Conservation (phyloP, 768 basidiomycete genomes). For the Trametes sanguinea region DNA sequence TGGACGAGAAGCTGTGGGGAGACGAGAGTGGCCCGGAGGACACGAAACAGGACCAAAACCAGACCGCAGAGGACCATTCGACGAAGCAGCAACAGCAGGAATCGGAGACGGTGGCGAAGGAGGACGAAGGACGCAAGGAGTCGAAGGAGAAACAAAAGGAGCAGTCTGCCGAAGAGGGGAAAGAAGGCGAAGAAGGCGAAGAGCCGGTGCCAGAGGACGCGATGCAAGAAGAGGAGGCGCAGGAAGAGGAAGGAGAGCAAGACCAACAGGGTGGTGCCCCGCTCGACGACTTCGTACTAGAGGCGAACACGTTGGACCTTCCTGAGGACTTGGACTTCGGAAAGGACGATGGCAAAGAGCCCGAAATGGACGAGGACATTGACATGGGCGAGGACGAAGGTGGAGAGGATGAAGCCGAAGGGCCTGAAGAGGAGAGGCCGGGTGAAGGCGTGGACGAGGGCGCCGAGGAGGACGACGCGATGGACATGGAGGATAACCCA, state of each 20-base stretch:
- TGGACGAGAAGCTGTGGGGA: conserved; percentile 98
- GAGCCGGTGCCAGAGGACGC: conserved; percentile 32
- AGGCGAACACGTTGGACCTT: conserved; percentile 83
- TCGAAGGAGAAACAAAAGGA: conserved; percentile 30
- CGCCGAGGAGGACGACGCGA: conserved; percentile 24
- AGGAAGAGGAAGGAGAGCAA: conserved; percentile 33
- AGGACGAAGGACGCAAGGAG: conserved; percentile 42
- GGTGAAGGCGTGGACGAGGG: conserved; percentile 32
- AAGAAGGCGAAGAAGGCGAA: conserved; percentile 15
- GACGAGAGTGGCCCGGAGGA: conserved; percentile 69
- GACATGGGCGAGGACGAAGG: conserved; percentile 33
- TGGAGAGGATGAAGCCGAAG: conserved; percentile 28
- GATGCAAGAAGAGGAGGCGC: neutral
- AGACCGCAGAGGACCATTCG: conserved; percentile 63
- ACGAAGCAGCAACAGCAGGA: conserved; percentile 42
- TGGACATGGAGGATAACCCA: conserved; percentile 33
- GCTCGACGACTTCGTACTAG: conserved; percentile 74
- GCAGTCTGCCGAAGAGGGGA: conserved; percentile 25
- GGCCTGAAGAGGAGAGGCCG: conserved; percentile 33
- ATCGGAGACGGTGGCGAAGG: conserved; percentile 81
- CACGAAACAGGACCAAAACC: conserved; percentile 51
- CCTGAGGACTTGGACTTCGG: conserved; percentile 81
- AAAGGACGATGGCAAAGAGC: conserved; percentile 17
- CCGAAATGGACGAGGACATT: conserved; percentile 24
- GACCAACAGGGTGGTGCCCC: conserved; percentile 60